Base-by-base conservation (phyloP, 176 grass and related monocot genomes). In the Cenchrus fungigraminus region DNA sequence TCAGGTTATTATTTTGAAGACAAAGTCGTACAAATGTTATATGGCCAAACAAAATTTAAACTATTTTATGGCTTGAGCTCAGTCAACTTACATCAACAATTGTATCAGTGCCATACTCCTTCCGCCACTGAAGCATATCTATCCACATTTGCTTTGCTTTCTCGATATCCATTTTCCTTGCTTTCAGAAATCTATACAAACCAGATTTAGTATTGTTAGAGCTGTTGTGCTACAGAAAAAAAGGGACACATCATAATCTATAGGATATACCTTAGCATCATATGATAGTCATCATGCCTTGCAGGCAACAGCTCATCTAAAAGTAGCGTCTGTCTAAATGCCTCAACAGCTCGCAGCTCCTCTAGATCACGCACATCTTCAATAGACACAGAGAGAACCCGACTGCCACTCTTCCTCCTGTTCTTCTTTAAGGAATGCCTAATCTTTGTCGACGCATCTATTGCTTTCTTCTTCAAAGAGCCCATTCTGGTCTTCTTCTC, bases 241-340 rank as follows among this genome's bases (percentile, higher is more conserved):
- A 74, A 68, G 20, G 51, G 54, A 37, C 1, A 0, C 16, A 43
- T 15, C 16, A 32, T 11, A 37, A 54, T 67, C 25, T 54, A 45
- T 12, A 84, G 22, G 68, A 69, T 57, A 75, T 75, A 91, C 96
- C 96, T 98, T 83, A 98, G 61, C 60, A 98, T 80, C 91, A 94
- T 98, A 90, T 98, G 93, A 88, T 98, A 98, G 78, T 98, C 96
- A 86, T 98, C 93, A 89, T 98, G 93, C 76, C 84, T 93, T 83
- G 85, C 15, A 71, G 93, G 96, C 78, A 98, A 87, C 81, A 98
- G 76, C 53, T 95, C 93, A 19, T 95, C 91, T 74, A 92, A 88
- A 80, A 95, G 15, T 64, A 98, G 73, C 4, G 89, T 77, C 50
- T 98, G 93, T 71, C 88, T 87, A 68, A 98, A 98, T 65, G 93